Conservation (phyloP, 75 land plant species). For the Pseudotsuga menziesii region DNA sequence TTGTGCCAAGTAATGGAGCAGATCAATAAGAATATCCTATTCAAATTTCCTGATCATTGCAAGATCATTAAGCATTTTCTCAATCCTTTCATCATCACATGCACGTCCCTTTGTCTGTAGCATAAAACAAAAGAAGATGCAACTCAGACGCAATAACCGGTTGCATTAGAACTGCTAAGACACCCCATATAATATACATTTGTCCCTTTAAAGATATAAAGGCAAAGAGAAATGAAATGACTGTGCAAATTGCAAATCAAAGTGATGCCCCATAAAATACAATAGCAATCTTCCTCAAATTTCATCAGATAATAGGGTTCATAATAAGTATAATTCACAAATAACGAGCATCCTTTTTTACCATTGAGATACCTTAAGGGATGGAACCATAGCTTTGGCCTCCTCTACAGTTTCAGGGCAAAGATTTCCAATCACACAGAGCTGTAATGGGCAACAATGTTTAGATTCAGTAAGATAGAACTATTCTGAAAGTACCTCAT, state of each 20-base stretch:
- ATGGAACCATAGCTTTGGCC: conserved; percentile 91
- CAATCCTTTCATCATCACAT: conserved; percentile 72
- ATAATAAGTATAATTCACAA: neutral
- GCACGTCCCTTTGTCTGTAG: conserved; percentile 68
- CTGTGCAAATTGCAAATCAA: neutral
- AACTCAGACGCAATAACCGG: neutral
- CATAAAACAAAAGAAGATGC: neutral
- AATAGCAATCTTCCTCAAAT: neutral
- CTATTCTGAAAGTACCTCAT: neutral
- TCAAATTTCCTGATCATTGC: conserved; percentile 60
- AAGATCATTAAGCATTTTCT: conserved; percentile 77
- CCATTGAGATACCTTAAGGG: conserved; percentile 47
- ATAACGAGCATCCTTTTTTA: neutral
- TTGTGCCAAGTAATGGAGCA: no score
- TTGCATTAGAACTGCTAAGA: no score
- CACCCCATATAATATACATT: no score
- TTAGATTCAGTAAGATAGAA: neutral
- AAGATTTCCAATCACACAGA: conserved; percentile 90
- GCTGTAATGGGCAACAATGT: conserved; percentile 33
- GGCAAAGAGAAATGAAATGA: neutral
- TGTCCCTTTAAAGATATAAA: neutral
- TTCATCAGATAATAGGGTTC: neutral
- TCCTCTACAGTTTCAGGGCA: conserved; percentile 95
- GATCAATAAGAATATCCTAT: neutral
- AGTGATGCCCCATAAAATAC: neutral